Evolutionary conservation across 1,284 basidiomycete genomes (phyloP).

Genomic region (Vanrija pseudolonga): DNA sequence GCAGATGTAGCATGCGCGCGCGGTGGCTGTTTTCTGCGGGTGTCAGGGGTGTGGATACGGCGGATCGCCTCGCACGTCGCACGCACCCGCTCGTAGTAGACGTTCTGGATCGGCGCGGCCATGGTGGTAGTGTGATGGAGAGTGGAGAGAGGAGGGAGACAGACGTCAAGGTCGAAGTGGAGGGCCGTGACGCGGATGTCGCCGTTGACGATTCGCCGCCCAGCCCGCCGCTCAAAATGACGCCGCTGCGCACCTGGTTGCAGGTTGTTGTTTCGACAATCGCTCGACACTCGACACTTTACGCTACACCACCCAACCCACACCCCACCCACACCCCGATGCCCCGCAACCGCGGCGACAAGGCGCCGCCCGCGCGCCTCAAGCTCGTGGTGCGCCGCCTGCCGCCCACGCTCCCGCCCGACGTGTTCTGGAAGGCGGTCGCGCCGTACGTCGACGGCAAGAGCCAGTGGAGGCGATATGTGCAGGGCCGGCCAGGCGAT

Average conservation of each 20-base stretch:
- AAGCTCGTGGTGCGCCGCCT: conserved; percentile 86
- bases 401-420: conserved; percentile 87
- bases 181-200: too few species aligned
- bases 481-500: conserved; percentile 66
- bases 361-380: conserved; percentile 53
- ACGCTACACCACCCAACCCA: not conserved
- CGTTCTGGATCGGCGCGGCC: conserved; percentile 30
- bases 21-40: conserved; percentile 42
- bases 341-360: not conserved
- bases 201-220: too few species aligned
- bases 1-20: conserved; percentile 46
- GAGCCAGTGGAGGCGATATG: conserved; percentile 63
- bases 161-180: not conserved
- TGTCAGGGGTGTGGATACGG: too few species aligned
- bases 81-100: conserved; percentile 46
- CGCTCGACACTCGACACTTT: not conserved
- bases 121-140: not conserved
- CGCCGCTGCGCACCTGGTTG: not conserved
- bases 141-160: not conserved
- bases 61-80: not conserved
- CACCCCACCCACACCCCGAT: not conserved
- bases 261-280: not conserved
- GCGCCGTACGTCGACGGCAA: conserved; percentile 77
- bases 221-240: conserved; percentile 5
- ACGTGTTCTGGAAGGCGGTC: conserved; percentile 89